Conservation (phyloP, 345 rosid species). For the Citrus sp. region DNA sequence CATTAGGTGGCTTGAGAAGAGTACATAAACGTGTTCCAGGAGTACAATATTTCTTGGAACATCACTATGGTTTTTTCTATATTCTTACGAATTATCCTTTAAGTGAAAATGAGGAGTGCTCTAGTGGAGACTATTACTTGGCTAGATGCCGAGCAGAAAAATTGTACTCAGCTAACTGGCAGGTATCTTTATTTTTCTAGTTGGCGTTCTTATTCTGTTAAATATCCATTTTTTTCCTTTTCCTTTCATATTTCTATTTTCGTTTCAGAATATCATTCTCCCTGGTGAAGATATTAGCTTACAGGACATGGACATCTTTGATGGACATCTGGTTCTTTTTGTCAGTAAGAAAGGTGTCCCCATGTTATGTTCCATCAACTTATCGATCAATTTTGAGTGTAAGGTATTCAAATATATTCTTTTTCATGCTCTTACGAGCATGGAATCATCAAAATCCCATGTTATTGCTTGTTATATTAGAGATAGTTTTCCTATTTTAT, state of each 20-base stretch:
- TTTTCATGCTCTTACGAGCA: not conserved
- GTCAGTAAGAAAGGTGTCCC: slow-evolving; percentile 54
- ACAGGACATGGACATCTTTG: slow-evolving; percentile 84
- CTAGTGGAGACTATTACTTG: slow-evolving; percentile 56
- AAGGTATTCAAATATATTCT: slow-evolving; percentile 40
- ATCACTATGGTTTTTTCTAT: slow-evolving; percentile 65
- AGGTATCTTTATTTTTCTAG: slow-evolving; percentile 33
- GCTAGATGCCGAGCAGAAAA: slow-evolving; percentile 49
- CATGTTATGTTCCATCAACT: slow-evolving; percentile 62
- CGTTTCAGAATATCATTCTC: slow-evolving; percentile 49
- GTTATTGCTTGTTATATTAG: not conserved
- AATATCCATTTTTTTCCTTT: not conserved
- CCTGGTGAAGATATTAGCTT: slow-evolving; percentile 60
- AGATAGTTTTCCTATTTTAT: not conserved
- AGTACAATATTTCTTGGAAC: slow-evolving; percentile 77
- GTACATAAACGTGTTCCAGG: slow-evolving; percentile 54
- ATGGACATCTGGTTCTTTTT: slow-evolving; percentile 67
- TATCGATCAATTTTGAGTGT: slow-evolving; percentile 43
- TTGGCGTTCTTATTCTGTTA: not conserved
- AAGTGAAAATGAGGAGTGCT: slow-evolving; percentile 29
- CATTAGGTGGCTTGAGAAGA: slow-evolving; percentile 50
- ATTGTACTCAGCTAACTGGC: slow-evolving; percentile 46
- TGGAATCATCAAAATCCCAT: not conserved
- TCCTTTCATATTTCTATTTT: slow-evolving; percentile 8
- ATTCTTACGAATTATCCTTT: slow-evolving; percentile 74